phyloP scores from a whole-genome alignment of 2,329 filamentous ascomycete species.

The Thelonectria blattea region DNA sequence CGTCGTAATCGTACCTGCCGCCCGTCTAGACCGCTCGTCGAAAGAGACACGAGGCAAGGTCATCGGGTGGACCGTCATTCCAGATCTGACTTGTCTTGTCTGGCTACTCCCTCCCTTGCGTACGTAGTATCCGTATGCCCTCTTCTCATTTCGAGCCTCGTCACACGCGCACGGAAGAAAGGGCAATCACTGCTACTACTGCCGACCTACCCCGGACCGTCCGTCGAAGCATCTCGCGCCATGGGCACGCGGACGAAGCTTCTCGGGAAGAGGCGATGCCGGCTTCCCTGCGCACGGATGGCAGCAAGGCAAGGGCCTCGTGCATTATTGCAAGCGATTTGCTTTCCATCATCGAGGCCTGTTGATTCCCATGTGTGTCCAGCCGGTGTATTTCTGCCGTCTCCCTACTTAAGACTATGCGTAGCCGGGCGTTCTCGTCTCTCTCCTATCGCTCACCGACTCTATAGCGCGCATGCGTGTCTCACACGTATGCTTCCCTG shows the following conservation, averaged over 20 bases:
- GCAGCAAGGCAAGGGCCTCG: neutral
- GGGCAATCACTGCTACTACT: no score
- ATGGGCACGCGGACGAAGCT: neutral
- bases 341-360: no score
- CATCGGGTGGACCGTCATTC: neutral
- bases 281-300: neutral
- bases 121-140: neutral
- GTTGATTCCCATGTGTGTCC: no score
- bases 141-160: no score
- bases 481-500: conserved; percentile 23
- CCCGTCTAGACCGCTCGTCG: neutral
- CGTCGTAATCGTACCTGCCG: conserved; percentile 1
- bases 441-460: conserved; percentile 13
- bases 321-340: neutral
- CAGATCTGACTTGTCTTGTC: neutral
- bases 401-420: neutral
- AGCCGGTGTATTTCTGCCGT: no score
- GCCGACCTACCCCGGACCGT: no score
- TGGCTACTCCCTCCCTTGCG: neutral
- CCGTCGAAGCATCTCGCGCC: no score
- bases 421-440: neutral
- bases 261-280: neutral
- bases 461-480: conserved; percentile 20
- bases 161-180: no score
- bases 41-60: neutral